Percentiles rank a stretch among this genome's conserved stretches.
Conservation (phyloP, 208 protist genomes). For the Leishmania major region DNA sequence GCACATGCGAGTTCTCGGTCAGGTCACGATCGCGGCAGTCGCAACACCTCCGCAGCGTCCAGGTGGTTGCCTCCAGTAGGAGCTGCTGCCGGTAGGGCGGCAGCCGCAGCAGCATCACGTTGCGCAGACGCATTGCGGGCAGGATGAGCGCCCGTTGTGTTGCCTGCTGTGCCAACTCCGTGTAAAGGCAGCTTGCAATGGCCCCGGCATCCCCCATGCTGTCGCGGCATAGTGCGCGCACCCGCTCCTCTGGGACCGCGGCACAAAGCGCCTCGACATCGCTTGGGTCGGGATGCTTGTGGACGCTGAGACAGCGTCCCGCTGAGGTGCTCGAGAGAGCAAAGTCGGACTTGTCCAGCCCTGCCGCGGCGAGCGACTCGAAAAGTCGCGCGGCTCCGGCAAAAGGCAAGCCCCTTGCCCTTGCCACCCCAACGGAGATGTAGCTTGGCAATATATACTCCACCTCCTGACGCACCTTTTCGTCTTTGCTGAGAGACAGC, state of each 20-base stretch:
- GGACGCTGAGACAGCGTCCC: neutral
- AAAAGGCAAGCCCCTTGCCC: neutral
- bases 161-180: conserved; percentile 11
- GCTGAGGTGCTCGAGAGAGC: neutral
- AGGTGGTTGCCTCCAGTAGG: neutral
- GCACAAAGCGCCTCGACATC: conserved; percentile 8
- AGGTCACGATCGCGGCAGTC: conserved; percentile 22
- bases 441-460: conserved; percentile 5
- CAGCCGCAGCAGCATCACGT: conserved; percentile 11
- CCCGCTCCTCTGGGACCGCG: neutral
- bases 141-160: neutral
- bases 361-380: neutral
- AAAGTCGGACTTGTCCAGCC: neutral
- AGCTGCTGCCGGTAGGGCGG: neutral
- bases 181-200: conserved; percentile 9
- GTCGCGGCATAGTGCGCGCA: neutral
- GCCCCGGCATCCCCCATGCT: neutral
- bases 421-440: neutral
- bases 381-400: neutral
- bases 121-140: neutral
- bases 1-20: conserved; percentile 17
- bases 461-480: conserved; percentile 10
- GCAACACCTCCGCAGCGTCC: conserved; percentile 23
- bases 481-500: conserved; percentile 9
- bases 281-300: neutral